These are phyloP conservation scores for Nannizziopsis barbatae DNA, from an alignment of 2,329 filamentous ascomycete species.

Conservation along the genomic window DNA sequence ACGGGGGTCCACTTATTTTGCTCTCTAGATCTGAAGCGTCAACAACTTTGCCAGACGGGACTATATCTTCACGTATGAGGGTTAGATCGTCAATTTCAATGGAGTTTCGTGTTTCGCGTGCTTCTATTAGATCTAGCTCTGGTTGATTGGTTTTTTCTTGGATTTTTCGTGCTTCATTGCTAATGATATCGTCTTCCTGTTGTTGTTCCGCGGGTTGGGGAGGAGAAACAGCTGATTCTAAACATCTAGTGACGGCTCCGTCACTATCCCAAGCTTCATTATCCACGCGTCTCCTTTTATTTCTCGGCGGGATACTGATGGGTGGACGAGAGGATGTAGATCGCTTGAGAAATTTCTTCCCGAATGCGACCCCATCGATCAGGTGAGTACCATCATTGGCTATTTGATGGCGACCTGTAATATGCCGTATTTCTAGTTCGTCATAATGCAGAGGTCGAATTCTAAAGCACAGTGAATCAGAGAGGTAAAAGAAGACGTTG, in stretches of 20 bases:
- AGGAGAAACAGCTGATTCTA: not conserved
- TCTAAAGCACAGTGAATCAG: constrained; percentile 33
- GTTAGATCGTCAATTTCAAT: not conserved
- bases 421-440: constrained; percentile 59
- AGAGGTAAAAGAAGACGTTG: not conserved
- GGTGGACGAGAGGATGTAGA: constrained; percentile 50
- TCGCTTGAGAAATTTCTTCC: constrained; percentile 55
- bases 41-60: not conserved
- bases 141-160: not conserved
- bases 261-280: constrained; percentile 14
- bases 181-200: not conserved
- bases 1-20: not conserved
- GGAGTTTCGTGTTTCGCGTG: not conserved
- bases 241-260: not conserved
- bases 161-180: not conserved
- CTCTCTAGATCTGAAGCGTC: not conserved
- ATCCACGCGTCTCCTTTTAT: constrained; percentile 52
- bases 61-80: not conserved
- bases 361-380: constrained; percentile 76
- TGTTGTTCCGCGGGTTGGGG: not conserved
- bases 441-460: constrained; percentile 66
- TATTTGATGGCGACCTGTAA: constrained; percentile 74
- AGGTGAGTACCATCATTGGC: constrained; percentile 65
- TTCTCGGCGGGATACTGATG: constrained; percentile 62
- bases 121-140: not conserved